Evolutionary conservation across 495 filamentous ascomycete species (phyloP).

Genomic region (Lasiosphaeria miniovina): DNA sequence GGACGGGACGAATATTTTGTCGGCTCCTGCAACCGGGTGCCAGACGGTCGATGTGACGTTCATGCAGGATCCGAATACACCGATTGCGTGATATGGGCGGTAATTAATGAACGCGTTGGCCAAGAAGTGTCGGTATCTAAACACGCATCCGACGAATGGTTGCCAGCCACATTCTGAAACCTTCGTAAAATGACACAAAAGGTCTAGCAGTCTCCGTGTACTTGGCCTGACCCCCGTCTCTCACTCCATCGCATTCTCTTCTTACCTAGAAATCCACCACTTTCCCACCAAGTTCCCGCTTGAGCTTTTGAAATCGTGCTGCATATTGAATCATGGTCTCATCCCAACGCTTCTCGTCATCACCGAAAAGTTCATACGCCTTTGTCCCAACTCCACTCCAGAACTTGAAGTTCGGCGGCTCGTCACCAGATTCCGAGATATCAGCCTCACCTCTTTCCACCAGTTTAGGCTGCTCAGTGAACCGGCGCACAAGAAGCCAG

Average conservation of each 20-base stretch:
- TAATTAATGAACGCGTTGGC: too few species aligned
- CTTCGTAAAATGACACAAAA: too few species aligned
- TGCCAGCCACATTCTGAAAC: too few species aligned
- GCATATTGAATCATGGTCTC: background rate
- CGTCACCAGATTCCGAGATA: too few species aligned
- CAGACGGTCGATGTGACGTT: conserved; percentile 16
- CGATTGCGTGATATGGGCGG: conserved; percentile 6
- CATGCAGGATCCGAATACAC: conserved; percentile 13
- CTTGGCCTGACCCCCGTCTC: too few species aligned
- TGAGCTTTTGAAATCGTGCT: background rate
- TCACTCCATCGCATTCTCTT: too few species aligned
- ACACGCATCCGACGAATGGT: too few species aligned
- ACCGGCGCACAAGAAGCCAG: background rate
- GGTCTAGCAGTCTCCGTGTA: too few species aligned
- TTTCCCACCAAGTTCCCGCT: background rate
- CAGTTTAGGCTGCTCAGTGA: background rate
- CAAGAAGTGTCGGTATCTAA: too few species aligned
- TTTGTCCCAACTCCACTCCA: background rate
- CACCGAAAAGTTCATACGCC: background rate
- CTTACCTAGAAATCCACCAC: too few species aligned
- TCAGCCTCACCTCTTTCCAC: background rate
- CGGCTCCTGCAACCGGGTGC: conserved; percentile 11
- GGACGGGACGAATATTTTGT: conserved; percentile 9
- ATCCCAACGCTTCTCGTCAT: background rate
- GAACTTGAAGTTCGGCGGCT: background rate